Conservation (phyloP, 495 filamentous ascomycete species). For the Apiosordaria backusii region DNA sequence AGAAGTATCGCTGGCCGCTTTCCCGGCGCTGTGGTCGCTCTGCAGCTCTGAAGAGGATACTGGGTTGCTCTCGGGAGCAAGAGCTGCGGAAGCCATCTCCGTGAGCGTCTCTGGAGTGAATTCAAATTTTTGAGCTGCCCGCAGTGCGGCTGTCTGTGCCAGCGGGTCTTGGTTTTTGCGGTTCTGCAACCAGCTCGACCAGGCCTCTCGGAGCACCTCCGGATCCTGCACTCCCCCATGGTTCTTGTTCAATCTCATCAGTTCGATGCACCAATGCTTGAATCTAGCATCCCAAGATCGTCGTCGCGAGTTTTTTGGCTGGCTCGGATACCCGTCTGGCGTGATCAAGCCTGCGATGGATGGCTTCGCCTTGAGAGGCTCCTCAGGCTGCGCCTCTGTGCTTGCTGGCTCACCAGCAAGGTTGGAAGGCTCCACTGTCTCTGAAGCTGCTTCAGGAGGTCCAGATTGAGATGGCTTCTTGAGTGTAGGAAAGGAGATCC, state of each 20-base stretch:
- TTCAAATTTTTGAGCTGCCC: background rate
- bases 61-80: background rate
- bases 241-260: slow-evolving; percentile 22
- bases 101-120: slow-evolving; percentile 7
- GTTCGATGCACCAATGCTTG: slow-evolving; percentile 16
- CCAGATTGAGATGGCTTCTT: slow-evolving; percentile 8
- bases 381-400: background rate
- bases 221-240: slow-evolving; percentile 14
- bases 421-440: too few species aligned
- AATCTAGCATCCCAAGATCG: slow-evolving; percentile 20
- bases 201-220: slow-evolving; percentile 18
- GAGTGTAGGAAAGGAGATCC: slow-evolving; percentile 27
- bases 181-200: slow-evolving; percentile 23
- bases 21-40: background rate
- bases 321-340: slow-evolving; percentile 11
- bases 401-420: too few species aligned
- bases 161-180: background rate
- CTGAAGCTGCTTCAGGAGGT: background rate
- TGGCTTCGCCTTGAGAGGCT: background rate
- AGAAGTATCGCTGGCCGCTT: background rate
- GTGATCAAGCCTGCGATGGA: background rate
- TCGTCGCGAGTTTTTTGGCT: background rate
- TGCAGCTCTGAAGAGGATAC: background rate
- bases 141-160: background rate
- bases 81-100: slow-evolving; percentile 6